Evolutionary conservation across 352 stramenopile species (phyloP), one percentile per base, ranked within the genome.

Genomic region (Phytophthora melonis): DNA sequence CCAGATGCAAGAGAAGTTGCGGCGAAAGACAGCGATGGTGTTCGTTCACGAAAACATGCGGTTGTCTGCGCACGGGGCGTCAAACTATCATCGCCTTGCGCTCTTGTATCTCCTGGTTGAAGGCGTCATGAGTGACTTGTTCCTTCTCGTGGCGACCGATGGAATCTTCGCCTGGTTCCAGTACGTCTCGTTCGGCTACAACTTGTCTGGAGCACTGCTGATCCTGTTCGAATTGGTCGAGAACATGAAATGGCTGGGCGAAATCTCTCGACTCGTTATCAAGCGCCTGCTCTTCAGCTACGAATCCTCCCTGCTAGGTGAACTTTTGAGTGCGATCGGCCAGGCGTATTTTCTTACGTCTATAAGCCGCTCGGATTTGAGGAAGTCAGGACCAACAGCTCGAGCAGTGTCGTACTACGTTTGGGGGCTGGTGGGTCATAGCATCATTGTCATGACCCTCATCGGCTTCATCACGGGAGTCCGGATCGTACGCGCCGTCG

Each of bases 131-230:
- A 70, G 56, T 19, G 72, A 79, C 5, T 23, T 73, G 16, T 79
- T 79, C 39, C 19, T 79, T 30, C 57, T 76, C 6, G 54, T 79
- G 3, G 67, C 72, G 13, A 79, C 57, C 1, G 72, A 79, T 41
- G 72, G 68, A 2, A 7, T 66, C 3, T 45, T 67, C 27, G 58
- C 72, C 5, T 63, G 63, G 52, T 52, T 76, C 9, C 68, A 79
- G 68, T 79, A 73, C 50, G 66, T 73, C 14, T 79, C 72, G 0
- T 63, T 79, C 19, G 72, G 72, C 50, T 79, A 79, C 47, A 79
- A 79, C 19, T 30, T 79, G 19, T 76, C 72, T 5, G 70, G 72
- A 6, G 13, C 73, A 14, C 43, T 73, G 1, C 23, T 73, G 11
- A 54, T 73, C 5, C 10, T 58, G 2, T 73, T 69, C 27, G 66